Base-by-base conservation (phyloP, 2,329 filamentous ascomycete genomes). In the Claviceps sorghi region DNA sequence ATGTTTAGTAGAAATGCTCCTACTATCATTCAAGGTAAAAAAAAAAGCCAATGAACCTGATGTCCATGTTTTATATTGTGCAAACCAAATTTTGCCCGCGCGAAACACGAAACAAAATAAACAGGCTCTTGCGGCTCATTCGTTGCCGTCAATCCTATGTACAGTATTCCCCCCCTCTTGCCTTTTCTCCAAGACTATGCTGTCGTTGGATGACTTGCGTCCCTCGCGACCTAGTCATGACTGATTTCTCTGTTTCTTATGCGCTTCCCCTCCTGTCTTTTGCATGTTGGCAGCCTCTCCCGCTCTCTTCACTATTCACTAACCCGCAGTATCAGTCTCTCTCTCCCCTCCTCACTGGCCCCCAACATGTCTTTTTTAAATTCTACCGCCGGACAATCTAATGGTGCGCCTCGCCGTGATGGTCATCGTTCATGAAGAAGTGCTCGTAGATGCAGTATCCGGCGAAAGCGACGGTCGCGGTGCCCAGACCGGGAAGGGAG, bases 391-490 rank as follows among this genome's bases (percentile, higher is more conserved):
- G 30, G 15, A 19, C 19, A 7, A 4, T 34, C 47, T 56, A 52
- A 43, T 60, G 70, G 58, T 83, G 77, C 42, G 65, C 71, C 47
- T 64, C 64, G 55, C 70, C 69, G 58, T 80, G 80, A 60, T 83
- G 79, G 57, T 83, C 78, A 57, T 90, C 84, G 64, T 84, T 78
- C 60, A 95, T 66, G 69, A 96, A 95, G 52, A 94, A 72, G 68
- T 93, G 80, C 74, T 98, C 93, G 70, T 88, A 95, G 55, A 79
- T 81, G 68, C 90, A 88, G 74, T 98, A 98, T 57, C 75, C 83
- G 49, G 84, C 82, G 68, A 98, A 98, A 46, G 91, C 90, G 55
- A 93, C 90, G 5, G 86, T 86, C 34, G 89, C 93, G 61, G 91
- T 95, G 58, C 93, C 93, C 62, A 98, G 77, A 56, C 93, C 93